Conservation (phyloP, 306 rosid genomes). For the Malus domestica region DNA sequence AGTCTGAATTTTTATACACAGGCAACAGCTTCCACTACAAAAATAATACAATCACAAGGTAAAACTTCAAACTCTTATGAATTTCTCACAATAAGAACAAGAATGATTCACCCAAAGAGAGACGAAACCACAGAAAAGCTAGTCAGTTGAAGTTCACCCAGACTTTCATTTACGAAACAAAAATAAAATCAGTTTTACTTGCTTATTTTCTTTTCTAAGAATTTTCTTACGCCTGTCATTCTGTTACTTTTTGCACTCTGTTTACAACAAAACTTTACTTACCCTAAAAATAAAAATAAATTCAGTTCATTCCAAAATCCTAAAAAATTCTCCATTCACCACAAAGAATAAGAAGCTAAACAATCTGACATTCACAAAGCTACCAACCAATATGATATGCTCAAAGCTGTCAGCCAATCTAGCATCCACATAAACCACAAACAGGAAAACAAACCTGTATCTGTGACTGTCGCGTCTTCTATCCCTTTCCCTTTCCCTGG, state of each 20-base stretch:
- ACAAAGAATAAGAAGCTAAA: not conserved
- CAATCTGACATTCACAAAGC: not conserved
- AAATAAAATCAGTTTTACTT: not conserved
- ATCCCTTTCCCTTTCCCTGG: slow-evolving; percentile 77
- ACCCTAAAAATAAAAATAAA: not conserved
- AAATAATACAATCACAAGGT: not conserved
- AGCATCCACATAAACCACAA: not conserved
- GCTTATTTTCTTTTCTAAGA: not conserved
- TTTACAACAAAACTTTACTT: not conserved
- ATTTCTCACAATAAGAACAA: not conserved
- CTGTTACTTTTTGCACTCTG: not conserved
- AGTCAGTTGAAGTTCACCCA: not conserved
- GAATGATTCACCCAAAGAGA: not conserved
- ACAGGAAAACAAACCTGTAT: slow-evolving; percentile 48
- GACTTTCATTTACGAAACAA: not conserved
- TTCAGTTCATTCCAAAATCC: not conserved
- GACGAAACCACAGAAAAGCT: not conserved
- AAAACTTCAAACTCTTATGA: not conserved
- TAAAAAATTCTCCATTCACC: not conserved
- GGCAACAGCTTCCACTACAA: slow-evolving; percentile 48
- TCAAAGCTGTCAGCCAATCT: not conserved
- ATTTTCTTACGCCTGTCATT: not conserved
- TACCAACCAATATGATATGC: not conserved
- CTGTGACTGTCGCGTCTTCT: slow-evolving; percentile 89
- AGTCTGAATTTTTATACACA: slow-evolving; percentile 1